Evolutionary conservation across 805 yeast genomes (phyloP).

Genomic region (Jamesozyma spencerorum): DNA sequence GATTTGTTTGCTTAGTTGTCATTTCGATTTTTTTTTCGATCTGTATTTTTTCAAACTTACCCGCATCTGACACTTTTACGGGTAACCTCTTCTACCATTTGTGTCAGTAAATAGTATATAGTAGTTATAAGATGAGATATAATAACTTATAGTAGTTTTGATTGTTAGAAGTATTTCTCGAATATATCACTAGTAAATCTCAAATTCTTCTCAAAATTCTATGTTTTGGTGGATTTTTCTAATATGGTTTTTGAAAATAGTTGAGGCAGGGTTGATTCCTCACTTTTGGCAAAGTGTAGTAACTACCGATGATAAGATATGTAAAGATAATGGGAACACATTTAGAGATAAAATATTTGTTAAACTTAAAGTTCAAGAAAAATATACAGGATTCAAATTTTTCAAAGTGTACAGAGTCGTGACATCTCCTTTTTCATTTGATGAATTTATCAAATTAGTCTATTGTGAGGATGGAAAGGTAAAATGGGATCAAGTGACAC

Average conservation of each 20-base stretch:
- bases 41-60: not conserved
- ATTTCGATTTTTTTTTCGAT: not conserved
- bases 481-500: constrained; percentile 34
- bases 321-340: not conserved
- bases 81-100: not conserved
- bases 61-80: not conserved
- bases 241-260: no score
- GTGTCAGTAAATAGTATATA: not conserved
- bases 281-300: not conserved
- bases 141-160: no score
- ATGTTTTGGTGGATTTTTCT: no score
- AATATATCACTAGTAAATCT: no score
- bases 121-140: no score
- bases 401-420: constrained; percentile 40
- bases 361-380: not conserved
- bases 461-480: constrained; percentile 46
- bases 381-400: constrained; percentile 48
- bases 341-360: not conserved
- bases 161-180: no score
- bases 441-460: constrained; percentile 37
- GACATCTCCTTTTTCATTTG: constrained; percentile 31
- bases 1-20: constrained; percentile 3
- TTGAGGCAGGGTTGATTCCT: no score
- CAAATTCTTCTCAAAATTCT: no score
- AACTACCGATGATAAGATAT: not conserved